These are phyloP conservation scores for Cercospora citrullina DNA, from an alignment of 2,329 filamentous ascomycete species.

Conservation along the genomic window DNA sequence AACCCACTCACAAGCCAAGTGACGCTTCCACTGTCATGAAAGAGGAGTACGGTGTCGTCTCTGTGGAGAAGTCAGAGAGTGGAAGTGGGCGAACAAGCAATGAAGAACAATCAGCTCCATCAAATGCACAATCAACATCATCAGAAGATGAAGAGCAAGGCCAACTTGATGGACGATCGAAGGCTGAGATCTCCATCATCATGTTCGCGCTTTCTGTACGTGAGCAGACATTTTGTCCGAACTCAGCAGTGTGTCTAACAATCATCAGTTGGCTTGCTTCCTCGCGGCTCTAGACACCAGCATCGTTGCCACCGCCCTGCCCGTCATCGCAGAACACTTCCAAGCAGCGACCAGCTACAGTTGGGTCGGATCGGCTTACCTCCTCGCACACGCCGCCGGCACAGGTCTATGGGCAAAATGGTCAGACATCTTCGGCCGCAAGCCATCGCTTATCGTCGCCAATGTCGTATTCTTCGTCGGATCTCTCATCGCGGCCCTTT, in stretches of 20 bases:
- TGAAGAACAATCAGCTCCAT: constrained; percentile 1
- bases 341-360: not conserved
- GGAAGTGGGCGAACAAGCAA: not conserved
- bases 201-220: not conserved
- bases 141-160: not conserved
- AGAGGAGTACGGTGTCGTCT: not conserved
- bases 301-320: not conserved
- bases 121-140: not conserved
- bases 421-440: not conserved
- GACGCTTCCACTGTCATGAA: not conserved
- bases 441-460: not conserved
- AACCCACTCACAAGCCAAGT: not conserved
- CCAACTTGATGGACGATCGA: not conserved
- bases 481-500: not conserved
- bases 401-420: constrained; percentile 1
- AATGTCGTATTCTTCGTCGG: not conserved
- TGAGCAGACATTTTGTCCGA: not conserved
- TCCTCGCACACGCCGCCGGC: not conserved
- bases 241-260: not conserved
- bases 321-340: not conserved
- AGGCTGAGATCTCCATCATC: not conserved
- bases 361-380: not conserved
- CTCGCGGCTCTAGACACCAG: not conserved
- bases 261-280: not conserved
- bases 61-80: not conserved